These are phyloP conservation scores for Mercurialis annua DNA, from an alignment of 345 rosid species.

Conservation along the genomic window DNA sequence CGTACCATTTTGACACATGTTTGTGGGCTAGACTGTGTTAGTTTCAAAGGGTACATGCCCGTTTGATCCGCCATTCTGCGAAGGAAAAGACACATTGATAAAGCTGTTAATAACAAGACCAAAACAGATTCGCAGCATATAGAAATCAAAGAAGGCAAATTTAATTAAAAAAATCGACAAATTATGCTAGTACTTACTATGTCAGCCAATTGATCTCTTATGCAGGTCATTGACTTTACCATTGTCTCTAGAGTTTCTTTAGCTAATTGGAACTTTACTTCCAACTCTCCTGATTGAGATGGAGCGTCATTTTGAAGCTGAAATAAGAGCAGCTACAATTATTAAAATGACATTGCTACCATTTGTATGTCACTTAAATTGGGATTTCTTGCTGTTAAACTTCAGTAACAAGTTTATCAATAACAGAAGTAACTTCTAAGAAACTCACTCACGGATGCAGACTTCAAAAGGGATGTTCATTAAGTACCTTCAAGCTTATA, in stretches of 20 bases:
- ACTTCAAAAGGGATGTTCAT: not conserved
- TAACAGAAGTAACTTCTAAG: not conserved
- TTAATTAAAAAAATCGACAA: too few species aligned
- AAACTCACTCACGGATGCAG: not conserved
- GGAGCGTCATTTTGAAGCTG: slow-evolving; percentile 55
- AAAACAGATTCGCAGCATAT: not conserved
- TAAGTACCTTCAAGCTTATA: slow-evolving; percentile 49
- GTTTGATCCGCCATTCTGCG: slow-evolving; percentile 26
- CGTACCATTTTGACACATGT: slow-evolving; percentile 5
- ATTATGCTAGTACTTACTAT: slow-evolving; percentile 29
- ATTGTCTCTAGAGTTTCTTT: slow-evolving; percentile 43
- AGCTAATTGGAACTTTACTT: slow-evolving; percentile 45
- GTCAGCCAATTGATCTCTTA: slow-evolving; percentile 46
- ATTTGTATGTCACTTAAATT: not conserved
- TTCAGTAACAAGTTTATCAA: not conserved
- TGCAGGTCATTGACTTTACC: slow-evolving; percentile 41
- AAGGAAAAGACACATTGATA: not conserved
- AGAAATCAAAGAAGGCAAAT: not conserved
- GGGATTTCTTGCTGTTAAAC: not conserved
- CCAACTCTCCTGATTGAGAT: slow-evolving; percentile 34
- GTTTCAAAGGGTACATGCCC: slow-evolving; percentile 14
- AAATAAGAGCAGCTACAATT: not conserved
- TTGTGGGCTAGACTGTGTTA: slow-evolving; percentile 3
- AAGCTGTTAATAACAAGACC: not conserved
- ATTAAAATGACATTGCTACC: not conserved